These are phyloP conservation scores for Paspalum vaginatum DNA, from an alignment of 176 grass and related monocot species.

Conservation along the genomic window DNA sequence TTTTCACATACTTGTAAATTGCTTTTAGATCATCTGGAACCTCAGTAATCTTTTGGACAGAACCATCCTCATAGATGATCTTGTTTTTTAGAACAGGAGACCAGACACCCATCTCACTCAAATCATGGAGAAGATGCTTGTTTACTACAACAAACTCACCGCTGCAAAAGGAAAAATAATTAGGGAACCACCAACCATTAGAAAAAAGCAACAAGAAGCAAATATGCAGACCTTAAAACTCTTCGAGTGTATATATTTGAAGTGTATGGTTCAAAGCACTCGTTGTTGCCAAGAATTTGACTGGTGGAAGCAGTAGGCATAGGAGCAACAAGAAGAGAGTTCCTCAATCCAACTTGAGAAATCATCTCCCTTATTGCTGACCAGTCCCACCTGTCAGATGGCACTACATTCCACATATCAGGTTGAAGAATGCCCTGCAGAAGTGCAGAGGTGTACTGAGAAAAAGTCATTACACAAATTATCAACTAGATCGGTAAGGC, in stretches of 20 bases:
- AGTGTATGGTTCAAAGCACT: constrained; percentile 52
- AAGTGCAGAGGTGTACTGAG: neutral
- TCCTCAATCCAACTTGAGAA: constrained; percentile 73
- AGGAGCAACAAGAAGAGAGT: constrained; percentile 97
- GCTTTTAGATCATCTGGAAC: constrained; percentile 90
- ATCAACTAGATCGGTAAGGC: neutral
- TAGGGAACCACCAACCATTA: neutral
- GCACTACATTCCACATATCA: constrained; percentile 88
- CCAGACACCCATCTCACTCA: constrained; percentile 94
- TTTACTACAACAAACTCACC: constrained; percentile 98
- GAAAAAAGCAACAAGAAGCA: constrained; percentile 40
- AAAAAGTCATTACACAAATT: neutral
- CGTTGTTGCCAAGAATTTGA: constrained; percentile 99
- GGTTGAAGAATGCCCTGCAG: constrained; percentile 89
- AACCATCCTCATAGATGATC: constrained; percentile 95
- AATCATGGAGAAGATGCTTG: constrained; percentile 97
- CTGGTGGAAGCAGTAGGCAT: constrained; percentile 99
- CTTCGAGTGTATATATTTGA: constrained; percentile 34
- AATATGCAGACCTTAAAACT: constrained; percentile 55
- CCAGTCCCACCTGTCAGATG: constrained; percentile 91
- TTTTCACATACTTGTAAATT: constrained; percentile 78
- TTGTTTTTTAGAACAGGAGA: constrained; percentile 75
- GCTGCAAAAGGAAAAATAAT: constrained; percentile 40
- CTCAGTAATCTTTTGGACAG: constrained; percentile 79
- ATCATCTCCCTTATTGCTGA: constrained; percentile 63